These are phyloP conservation scores for Trichophyton equinum DNA, from an alignment of 2,329 filamentous ascomycete genomes.

Conservation along the genomic window DNA sequence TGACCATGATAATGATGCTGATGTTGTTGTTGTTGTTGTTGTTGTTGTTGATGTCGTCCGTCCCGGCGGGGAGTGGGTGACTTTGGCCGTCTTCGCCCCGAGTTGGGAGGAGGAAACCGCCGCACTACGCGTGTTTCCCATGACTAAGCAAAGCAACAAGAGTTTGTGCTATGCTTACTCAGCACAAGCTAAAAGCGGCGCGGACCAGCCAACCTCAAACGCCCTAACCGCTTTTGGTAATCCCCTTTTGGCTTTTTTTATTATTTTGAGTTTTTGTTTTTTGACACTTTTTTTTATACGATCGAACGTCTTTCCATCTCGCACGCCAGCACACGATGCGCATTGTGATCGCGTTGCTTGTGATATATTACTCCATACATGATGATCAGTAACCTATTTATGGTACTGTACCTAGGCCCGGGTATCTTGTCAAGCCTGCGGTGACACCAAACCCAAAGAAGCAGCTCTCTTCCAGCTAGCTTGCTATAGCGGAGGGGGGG, in stretches of 20 bases:
- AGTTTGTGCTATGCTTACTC: background rate
- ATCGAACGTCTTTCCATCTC: background rate
- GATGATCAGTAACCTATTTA: background rate
- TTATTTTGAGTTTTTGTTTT: background rate
- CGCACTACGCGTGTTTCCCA: background rate
- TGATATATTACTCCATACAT: background rate
- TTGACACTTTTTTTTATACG: background rate
- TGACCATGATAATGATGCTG: too few species aligned
- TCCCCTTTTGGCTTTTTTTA: background rate
- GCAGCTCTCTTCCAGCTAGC: background rate
- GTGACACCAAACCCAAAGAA: background rate
- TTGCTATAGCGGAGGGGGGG: background rate
- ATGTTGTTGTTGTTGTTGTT: too few species aligned
- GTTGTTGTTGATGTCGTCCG: too few species aligned
- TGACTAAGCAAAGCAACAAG: background rate
- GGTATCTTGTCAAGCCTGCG: background rate
- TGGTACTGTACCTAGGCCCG: background rate
- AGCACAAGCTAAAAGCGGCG: background rate
- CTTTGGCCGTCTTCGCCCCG: background rate
- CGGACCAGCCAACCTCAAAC: background rate
- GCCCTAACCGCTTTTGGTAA: background rate
- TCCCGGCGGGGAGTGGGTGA: too few species aligned
- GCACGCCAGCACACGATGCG: background rate
- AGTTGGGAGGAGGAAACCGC: background rate
- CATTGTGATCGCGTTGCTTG: background rate